phyloP scores from a whole-genome alignment of 2,329 filamentous ascomycete genomes.

The Exophiala mesophila region DNA sequence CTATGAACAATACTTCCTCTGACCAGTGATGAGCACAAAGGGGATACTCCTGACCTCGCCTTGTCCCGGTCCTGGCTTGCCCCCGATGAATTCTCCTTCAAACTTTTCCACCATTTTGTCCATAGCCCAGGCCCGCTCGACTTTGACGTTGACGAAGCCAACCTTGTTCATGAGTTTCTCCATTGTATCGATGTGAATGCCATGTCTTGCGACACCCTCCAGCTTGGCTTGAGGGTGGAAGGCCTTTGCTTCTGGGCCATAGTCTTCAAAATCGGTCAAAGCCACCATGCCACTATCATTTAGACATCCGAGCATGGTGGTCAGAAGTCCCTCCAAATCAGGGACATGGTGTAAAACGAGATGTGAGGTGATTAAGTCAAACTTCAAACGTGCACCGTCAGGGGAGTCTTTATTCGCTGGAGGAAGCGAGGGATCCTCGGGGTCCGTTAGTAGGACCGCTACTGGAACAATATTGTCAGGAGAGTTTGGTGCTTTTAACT shows the following conservation, averaged over 20 bases:
- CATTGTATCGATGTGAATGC: conserved; percentile 42
- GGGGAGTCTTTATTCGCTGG: conserved; percentile 30
- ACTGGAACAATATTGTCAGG: conserved; percentile 45
- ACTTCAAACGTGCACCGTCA: conserved; percentile 34
- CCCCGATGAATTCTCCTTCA: conserved; percentile 33
- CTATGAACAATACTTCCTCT: conserved; percentile 18
- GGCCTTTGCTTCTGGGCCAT: conserved; percentile 46
- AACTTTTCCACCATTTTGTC: conserved; percentile 48
- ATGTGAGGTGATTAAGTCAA: conserved; percentile 51
- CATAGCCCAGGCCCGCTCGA: conserved; percentile 47
- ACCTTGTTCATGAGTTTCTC: conserved; percentile 41
- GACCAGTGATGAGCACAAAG: conserved; percentile 39
- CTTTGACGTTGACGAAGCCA: conserved; percentile 47
- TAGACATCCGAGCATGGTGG: conserved; percentile 45
- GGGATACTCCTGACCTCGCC: conserved; percentile 39
- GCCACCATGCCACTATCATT: conserved; percentile 46
- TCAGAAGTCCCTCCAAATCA: conserved; percentile 40
- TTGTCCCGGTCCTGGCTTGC: conserved; percentile 7
- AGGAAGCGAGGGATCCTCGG: conserved; percentile 44
- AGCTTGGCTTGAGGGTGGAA: conserved; percentile 53
- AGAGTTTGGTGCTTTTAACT: conserved; percentile 33
- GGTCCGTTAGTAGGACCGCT: conserved; percentile 45
- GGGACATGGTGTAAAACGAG: conserved; percentile 55
- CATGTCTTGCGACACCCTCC: conserved; percentile 52
- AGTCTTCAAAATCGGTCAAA: conserved; percentile 56